Percentiles rank a stretch among this genome's conserved stretches.
phyloP scores from a whole-genome alignment of 495 filamentous ascomycete species.

The Aspergillus funiculosus region DNA sequence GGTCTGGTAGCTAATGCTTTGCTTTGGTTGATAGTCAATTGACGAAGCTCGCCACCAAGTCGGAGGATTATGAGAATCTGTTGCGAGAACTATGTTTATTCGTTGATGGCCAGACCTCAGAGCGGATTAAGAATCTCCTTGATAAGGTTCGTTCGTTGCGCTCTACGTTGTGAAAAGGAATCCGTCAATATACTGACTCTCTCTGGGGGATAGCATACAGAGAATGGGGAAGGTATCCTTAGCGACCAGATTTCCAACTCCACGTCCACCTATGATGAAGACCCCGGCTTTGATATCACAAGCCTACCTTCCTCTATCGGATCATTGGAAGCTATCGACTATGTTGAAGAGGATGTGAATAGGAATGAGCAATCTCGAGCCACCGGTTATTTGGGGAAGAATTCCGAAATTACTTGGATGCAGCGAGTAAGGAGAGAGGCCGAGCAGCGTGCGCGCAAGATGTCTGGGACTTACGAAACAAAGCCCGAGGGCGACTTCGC shows the following conservation, averaged over 20 bases:
- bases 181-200: background rate
- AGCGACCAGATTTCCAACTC: slow-evolving; percentile 27
- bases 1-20: slow-evolving; percentile 12
- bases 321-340: slow-evolving; percentile 55
- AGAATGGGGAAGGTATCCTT: slow-evolving; percentile 23
- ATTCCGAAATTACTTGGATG: slow-evolving; percentile 60
- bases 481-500: slow-evolving; percentile 29
- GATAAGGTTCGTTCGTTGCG: slow-evolving; percentile 35
- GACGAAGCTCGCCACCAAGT: slow-evolving; percentile 40
- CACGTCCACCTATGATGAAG: slow-evolving; percentile 26
- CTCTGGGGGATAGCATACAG: slow-evolving; percentile 13
- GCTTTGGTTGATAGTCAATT: slow-evolving; percentile 29
- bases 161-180: too few species aligned
- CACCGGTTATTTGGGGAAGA: slow-evolving; percentile 61
- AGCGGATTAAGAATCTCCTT: slow-evolving; percentile 35
- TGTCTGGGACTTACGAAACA: slow-evolving; percentile 30
- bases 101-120: slow-evolving; percentile 31
- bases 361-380: slow-evolving; percentile 43
- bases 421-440: slow-evolving; percentile 41
- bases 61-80: slow-evolving; percentile 46
- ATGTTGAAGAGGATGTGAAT: slow-evolving; percentile 57
- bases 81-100: slow-evolving; percentile 35
- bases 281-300: slow-evolving; percentile 24
- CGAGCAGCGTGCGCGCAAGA: slow-evolving; percentile 29
- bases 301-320: slow-evolving; percentile 49